Evolutionary conservation across 768 basidiomycete genomes (phyloP).

Genomic region (Boletellus ananas): DNA sequence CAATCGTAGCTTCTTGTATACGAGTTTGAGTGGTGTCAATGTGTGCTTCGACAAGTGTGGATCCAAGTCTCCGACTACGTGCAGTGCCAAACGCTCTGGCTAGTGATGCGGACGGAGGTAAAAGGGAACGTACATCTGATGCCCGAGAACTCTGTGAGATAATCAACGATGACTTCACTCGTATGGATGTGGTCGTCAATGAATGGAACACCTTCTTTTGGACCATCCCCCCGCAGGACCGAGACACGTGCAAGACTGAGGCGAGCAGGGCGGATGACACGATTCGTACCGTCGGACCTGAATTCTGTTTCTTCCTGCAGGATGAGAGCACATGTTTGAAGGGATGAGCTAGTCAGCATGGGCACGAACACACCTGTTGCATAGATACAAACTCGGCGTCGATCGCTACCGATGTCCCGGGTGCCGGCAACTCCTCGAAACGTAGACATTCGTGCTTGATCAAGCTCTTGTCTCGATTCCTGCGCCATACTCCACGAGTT

Average conservation of each 20-base stretch:
- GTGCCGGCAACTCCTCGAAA: conserved; percentile 73
- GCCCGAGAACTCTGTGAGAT: conserved; percentile 95
- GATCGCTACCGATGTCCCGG: conserved; percentile 88
- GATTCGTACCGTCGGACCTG: conserved; percentile 91
- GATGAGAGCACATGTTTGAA: not conserved
- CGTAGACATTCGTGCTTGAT: conserved; percentile 78
- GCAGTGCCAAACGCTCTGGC: not conserved
- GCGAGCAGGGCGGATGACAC: conserved; percentile 85
- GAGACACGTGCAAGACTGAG: conserved; percentile 93
- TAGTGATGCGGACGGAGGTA: not conserved
- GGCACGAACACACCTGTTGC: conserved; percentile 62
- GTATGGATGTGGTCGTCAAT: conserved; percentile 99
- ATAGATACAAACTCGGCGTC: conserved; percentile 98
- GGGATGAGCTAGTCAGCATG: not conserved
- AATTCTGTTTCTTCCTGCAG: conserved; percentile 90
- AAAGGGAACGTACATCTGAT: conserved; percentile 68
- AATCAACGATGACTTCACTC: conserved; percentile 92
- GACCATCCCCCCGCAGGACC: conserved; percentile 82
- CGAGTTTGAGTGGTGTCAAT: conserved; percentile 92
- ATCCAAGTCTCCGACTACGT: conserved; percentile 86
- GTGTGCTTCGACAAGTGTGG: conserved; percentile 80
- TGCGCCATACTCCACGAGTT: conserved; percentile 26
- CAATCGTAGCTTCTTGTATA: conserved; percentile 93
- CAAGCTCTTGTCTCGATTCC: conserved; percentile 67
- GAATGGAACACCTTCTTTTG: conserved; percentile 80